Base-by-base conservation (phyloP, 768 basidiomycete species). In the Suillus discolor region DNA sequence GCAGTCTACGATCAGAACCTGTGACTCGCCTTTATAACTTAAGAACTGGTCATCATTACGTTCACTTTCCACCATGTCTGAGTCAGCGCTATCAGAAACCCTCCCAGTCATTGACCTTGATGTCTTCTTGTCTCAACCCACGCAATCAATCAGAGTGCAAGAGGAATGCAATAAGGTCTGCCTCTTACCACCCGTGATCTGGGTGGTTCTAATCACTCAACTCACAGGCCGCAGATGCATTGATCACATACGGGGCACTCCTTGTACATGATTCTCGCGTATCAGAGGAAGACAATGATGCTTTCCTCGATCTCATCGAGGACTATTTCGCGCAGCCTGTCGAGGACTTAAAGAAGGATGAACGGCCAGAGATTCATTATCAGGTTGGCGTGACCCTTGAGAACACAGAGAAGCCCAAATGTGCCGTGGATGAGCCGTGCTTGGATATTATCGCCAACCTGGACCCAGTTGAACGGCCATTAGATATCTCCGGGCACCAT, bases 331-430 rank as follows among this genome's bases (percentile, higher is more conserved):
- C 84, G 8, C 95, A 95, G 74, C 84, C 89, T 0, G 73, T 82
- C 41, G 78, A 79, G 2, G 82, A 80, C 1, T 80, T 98, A 64
- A 81, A 84, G 80, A 82, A 85, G 69, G 96, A 98, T 68, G 89
- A 93, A 73, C 86, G 89, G 20, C 93, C 94, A 0, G 93, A 97
- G 69, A 80, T 93, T 13, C 88, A 91, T 63, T 98, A 94, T 77
- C 96, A 98, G 78, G 89, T 94, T 49, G 96, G 96, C 2, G 94
- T 95, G 6, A 97, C 96, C 6, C 87, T 97, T n/a, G 94, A 96
- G 79, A 95, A 96, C 76, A 98, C 95, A 2, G 96, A 97, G 79
- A 94, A 93, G 71, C 91, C 91, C 44, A 92, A 88, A 74, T 94
- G 93, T 75, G 91, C 93, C 5, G 89, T 87, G 12, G 86, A 95